Percentiles rank a stretch among this genome's conserved stretches.
phyloP scores from a whole-genome alignment of 257 asterid species.

The Solanum virginianum region DNA sequence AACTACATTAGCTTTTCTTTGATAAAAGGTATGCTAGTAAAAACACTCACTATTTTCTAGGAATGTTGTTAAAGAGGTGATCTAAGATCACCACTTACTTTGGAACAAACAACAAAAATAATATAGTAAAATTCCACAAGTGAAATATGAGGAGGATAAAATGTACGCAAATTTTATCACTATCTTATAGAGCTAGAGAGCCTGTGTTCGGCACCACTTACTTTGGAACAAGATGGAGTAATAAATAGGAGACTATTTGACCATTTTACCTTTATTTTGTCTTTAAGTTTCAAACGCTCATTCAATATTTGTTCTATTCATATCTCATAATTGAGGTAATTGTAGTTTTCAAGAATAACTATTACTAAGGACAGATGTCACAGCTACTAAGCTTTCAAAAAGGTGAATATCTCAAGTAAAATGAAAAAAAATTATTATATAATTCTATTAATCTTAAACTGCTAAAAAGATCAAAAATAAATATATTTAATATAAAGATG shows the following conservation, averaged over 20 bases:
- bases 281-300: not conserved
- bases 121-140: no score
- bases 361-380: no score
- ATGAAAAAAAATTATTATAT: no score
- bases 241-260: not conserved
- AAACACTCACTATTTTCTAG: not conserved
- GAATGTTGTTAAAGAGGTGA: not conserved
- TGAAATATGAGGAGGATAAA: fast-evolving
- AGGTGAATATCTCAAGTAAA: no score
- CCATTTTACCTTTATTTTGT: no score
- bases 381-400: not conserved
- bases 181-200: no score
- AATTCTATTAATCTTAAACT: not conserved
- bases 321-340: not conserved
- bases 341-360: not conserved
- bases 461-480: not conserved
- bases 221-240: not conserved
- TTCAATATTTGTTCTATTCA: not conserved
- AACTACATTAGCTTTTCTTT: not conserved
- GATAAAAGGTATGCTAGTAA: not conserved
- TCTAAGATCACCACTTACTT: not conserved
- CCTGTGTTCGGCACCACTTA: not conserved
- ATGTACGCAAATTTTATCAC: fast-evolving
- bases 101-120: no score
- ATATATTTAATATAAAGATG: not conserved